phyloP scores from a whole-genome alignment of 2,329 filamentous ascomycete species.

The Seiridium unicorne region DNA sequence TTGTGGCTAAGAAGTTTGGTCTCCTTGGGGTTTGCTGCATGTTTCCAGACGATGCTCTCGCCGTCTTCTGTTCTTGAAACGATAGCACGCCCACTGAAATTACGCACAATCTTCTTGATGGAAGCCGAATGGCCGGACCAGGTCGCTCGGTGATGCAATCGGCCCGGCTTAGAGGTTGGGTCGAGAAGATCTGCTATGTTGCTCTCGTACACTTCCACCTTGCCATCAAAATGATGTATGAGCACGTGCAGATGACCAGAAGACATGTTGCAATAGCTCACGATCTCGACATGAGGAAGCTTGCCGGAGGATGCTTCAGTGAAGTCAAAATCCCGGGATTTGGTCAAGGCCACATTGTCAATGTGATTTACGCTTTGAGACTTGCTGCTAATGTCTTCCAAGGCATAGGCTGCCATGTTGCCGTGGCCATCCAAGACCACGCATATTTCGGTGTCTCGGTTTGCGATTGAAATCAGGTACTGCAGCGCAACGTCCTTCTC shows the following conservation, averaged over 20 bases:
- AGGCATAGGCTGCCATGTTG: slow-evolving; percentile 86
- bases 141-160: slow-evolving; percentile 61
- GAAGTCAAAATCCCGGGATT: slow-evolving; percentile 52
- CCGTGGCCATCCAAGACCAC: slow-evolving; percentile 81
- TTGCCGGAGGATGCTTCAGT: slow-evolving; percentile 26
- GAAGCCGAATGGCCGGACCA: slow-evolving; percentile 84
- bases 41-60: slow-evolving; percentile 82
- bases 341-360: slow-evolving; percentile 84
- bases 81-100: slow-evolving; percentile 75
- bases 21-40: slow-evolving; percentile 50
- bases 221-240: slow-evolving; percentile 81
- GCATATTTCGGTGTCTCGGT: slow-evolving; percentile 82
- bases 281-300: slow-evolving; percentile 61
- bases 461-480: slow-evolving; percentile 82
- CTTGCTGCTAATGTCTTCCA: slow-evolving; percentile 81
- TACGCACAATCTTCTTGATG: slow-evolving; percentile 83
- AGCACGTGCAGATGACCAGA: slow-evolving; percentile 70
- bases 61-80: slow-evolving; percentile 78
- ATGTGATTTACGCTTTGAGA: slow-evolving; percentile 63
- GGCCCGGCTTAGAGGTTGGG: slow-evolving; percentile 57
- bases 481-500: slow-evolving; percentile 72
- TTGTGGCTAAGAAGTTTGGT: slow-evolving; percentile 65
- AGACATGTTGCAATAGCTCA: slow-evolving; percentile 67
- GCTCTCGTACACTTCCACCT: slow-evolving; percentile 77
- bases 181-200: slow-evolving; percentile 80